Percentiles rank a stretch among this genome's conserved stretches.
phyloP scores from a whole-genome alignment of 495 filamentous ascomycete species.

The Umbilicaria muhlenbergii region DNA sequence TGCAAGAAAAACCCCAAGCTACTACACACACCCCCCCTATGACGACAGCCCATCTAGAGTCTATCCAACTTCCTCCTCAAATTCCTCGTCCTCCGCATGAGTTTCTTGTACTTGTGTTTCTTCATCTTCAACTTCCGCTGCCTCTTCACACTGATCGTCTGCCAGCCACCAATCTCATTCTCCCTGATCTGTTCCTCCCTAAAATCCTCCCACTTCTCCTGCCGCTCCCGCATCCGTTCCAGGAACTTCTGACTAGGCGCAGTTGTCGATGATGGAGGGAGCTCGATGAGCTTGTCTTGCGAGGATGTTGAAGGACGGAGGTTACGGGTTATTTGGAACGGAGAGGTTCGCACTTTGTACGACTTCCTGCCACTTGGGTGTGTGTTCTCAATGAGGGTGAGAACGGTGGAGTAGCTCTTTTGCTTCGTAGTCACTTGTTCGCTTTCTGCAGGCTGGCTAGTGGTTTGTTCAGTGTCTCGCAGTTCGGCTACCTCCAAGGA shows the following conservation, averaged over 20 bases:
- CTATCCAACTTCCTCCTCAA: conserved; percentile 73
- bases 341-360: conserved; percentile 24
- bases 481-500: too few relatives aligned
- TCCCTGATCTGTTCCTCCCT: conserved; percentile 14
- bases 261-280: not conserved
- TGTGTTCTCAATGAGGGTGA: conserved; percentile 68
- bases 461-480: conserved; percentile 15
- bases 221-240: conserved; percentile 32
- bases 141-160: conserved; percentile 72
- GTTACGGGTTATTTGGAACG: conserved; percentile 2
- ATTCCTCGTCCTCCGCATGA: conserved; percentile 83
- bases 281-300: not conserved
- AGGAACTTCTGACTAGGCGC: conserved; percentile 23
- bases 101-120: conserved; percentile 99
- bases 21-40: too few relatives aligned
- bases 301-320: not conserved
- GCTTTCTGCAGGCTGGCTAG: conserved; percentile 16
- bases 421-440: conserved; percentile 17
- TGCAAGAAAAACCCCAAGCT: too few relatives aligned
- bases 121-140: conserved; percentile 94
- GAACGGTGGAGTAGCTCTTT: conserved; percentile 59
- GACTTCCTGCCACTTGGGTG: conserved; percentile 51
- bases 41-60: conserved; percentile 15
- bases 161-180: conserved; percentile 23
- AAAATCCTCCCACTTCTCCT: conserved; percentile 31